These are phyloP conservation scores for Brassica juncea DNA, from an alignment of 345 rosid species.

Conservation along the genomic window DNA sequence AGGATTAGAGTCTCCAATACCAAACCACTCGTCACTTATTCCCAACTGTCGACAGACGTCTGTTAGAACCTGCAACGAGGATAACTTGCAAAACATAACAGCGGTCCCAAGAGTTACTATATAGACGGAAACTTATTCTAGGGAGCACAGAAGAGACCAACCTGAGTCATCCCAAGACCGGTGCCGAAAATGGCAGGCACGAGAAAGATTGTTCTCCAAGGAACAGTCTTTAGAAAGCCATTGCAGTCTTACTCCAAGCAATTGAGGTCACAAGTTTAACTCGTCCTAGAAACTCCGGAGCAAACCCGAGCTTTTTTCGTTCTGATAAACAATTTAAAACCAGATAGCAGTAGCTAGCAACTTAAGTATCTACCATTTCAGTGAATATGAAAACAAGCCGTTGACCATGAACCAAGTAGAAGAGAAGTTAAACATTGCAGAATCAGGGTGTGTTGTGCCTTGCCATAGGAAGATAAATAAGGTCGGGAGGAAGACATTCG, in stretches of 20 bases:
- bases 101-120: no score
- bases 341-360: not conserved
- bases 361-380: slow-evolving; percentile 12
- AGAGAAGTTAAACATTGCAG: slow-evolving; percentile 86
- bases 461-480: slow-evolving; percentile 93
- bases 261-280: slow-evolving; percentile 84
- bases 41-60: no score
- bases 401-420: not conserved
- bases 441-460: slow-evolving; percentile 94
- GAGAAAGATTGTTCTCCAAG: slow-evolving; percentile 75
- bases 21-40: no score
- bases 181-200: slow-evolving; percentile 70
- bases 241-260: slow-evolving; percentile 86
- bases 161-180: slow-evolving; percentile 96
- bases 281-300: slow-evolving; percentile 93
- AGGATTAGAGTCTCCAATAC: no score
- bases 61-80: no score
- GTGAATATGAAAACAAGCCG: no score
- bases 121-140: no score
- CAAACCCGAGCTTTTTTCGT: slow-evolving; percentile 89
- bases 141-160: slow-evolving; percentile 27
- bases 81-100: no score
- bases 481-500: slow-evolving; percentile 80
- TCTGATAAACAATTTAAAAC: slow-evolving; percentile 45
- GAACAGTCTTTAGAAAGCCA: slow-evolving; percentile 81